A percentile compares a stretch with the other conserved stretches of the same genome.
Conservation (phyloP, 2,329 filamentous ascomycete species). For the Geosmithia putterillii region DNA sequence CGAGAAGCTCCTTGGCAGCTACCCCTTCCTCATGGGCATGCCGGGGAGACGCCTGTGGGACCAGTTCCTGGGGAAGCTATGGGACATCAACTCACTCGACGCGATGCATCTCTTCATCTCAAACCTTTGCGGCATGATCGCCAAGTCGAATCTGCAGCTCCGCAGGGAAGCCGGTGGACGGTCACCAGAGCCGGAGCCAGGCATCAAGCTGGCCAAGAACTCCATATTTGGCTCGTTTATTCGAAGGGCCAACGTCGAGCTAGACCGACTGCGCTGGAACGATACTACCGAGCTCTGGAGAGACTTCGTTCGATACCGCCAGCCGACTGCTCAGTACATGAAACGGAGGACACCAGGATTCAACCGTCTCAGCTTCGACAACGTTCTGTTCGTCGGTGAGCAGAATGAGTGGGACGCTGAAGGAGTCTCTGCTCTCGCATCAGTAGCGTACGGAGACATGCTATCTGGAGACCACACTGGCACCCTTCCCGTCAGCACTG, state of each 20-base stretch:
- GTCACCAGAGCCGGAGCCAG: constrained; percentile 20
- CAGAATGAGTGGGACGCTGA: constrained; percentile 33
- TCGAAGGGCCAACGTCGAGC: constrained; percentile 66
- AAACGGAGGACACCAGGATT: constrained; percentile 51
- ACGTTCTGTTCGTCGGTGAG: constrained; percentile 36
- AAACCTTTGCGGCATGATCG: constrained; percentile 42
- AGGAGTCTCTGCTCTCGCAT: constrained; percentile 30
- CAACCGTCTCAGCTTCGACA: constrained; percentile 43
- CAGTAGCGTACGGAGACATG: constrained; percentile 40
- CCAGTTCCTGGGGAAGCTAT: constrained; percentile 66
- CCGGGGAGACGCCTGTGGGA: constrained; percentile 83
- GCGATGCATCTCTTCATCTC: constrained; percentile 68
- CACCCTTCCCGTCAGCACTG: constrained; percentile 49
- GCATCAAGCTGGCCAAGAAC: constrained; percentile 53
- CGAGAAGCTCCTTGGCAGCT: constrained; percentile 40
- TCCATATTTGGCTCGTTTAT: constrained; percentile 78
- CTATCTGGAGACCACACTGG: constrained; percentile 25
- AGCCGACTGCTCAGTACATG: constrained; percentile 57
- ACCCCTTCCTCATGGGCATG: constrained; percentile 40
- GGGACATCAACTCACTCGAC: constrained; percentile 74
- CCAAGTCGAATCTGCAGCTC: constrained; percentile 48
- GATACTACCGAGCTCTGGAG: constrained; percentile 72
- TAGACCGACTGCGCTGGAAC: constrained; percentile 66
- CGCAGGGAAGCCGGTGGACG: constrained; percentile 13
- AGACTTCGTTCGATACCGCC: constrained; percentile 67